Conservation (phyloP, 352 stramenopile species). For the Phytophthora ohioensis region DNA sequence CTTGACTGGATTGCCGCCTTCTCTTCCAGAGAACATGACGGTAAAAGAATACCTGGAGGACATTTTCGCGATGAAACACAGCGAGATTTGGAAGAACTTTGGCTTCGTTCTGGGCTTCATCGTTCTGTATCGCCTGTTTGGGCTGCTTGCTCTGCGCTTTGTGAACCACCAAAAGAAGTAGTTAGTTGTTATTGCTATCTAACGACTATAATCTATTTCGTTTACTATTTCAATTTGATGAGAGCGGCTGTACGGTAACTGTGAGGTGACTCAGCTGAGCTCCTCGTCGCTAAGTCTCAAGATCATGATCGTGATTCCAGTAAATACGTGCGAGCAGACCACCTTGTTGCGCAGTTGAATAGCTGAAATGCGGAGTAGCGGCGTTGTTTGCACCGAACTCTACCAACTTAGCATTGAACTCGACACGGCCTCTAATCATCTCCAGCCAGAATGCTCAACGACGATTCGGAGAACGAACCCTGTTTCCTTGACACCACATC, state of each 20-base stretch:
- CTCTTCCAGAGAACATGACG: constrained; percentile 32
- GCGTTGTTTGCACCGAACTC: too few species aligned
- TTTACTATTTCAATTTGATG: not conserved
- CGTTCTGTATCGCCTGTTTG: constrained; percentile 33
- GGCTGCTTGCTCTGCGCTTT: constrained; percentile 25
- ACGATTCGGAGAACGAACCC: too few species aligned
- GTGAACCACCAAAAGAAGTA: constrained; percentile 55
- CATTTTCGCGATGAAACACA: constrained; percentile 50
- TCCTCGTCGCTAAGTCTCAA: too few species aligned
- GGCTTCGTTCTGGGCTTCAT: constrained; percentile 40
- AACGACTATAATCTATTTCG: not conserved
- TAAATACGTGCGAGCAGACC: too few species aligned
- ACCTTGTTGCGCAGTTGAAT: too few species aligned
- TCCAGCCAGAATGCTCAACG: too few species aligned
- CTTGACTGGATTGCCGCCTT: constrained; percentile 39
- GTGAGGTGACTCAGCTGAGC: too few species aligned
- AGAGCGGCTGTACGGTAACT: not conserved
- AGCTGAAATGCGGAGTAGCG: too few species aligned
- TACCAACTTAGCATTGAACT: too few species aligned
- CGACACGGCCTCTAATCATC: too few species aligned
- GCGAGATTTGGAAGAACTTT: constrained; percentile 37
- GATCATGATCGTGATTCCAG: too few species aligned
- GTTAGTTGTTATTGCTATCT: not conserved
- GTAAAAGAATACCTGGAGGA: constrained; percentile 46
- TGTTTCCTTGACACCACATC: too few species aligned